These are phyloP conservation scores for Echites panduratus DNA, from an alignment of 257 asterid species.

Conservation along the genomic window DNA sequence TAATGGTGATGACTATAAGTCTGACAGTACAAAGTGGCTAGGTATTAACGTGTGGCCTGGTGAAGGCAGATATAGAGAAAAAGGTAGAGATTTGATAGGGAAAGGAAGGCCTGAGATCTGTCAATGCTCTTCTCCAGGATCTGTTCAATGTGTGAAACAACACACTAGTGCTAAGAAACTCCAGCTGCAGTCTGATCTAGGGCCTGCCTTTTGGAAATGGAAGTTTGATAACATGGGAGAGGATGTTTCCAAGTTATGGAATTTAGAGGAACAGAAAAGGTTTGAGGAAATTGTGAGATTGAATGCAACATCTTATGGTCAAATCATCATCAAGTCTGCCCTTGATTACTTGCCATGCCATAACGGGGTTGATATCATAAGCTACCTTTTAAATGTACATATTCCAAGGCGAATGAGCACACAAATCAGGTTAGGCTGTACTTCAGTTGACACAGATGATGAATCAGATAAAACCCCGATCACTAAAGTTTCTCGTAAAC, in stretches of 20 bases:
- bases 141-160: conserved; percentile 17
- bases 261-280: conserved; percentile 16
- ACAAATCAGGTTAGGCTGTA: conserved; percentile 7
- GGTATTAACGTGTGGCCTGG: conserved; percentile 1
- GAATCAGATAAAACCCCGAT: background rate
- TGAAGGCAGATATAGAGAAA: background rate
- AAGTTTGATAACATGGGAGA: conserved; percentile 29
- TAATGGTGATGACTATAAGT: background rate
- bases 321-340: conserved; percentile 24
- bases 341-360: conserved; percentile 16
- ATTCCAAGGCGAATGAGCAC: conserved; percentile 8
- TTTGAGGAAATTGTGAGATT: conserved; percentile 18
- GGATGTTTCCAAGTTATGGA: conserved; percentile 20
- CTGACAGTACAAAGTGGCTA: conserved; percentile 18
- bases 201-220: conserved; percentile 21
- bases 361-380: conserved; percentile 14
- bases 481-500: background rate
- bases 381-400: conserved; percentile 17
- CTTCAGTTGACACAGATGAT: conserved; percentile 17
- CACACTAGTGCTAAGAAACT: conserved; percentile 19
- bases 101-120: conserved; percentile 21
- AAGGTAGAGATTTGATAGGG: background rate
- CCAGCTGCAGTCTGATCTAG: conserved; percentile 24
- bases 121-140: conserved; percentile 15
- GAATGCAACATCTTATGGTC: conserved; percentile 9